Percentiles rank a stretch among this genome's conserved stretches.
Conservation (phyloP, 208 protist genomes). For the Kentomonas sorsogonicus region DNA sequence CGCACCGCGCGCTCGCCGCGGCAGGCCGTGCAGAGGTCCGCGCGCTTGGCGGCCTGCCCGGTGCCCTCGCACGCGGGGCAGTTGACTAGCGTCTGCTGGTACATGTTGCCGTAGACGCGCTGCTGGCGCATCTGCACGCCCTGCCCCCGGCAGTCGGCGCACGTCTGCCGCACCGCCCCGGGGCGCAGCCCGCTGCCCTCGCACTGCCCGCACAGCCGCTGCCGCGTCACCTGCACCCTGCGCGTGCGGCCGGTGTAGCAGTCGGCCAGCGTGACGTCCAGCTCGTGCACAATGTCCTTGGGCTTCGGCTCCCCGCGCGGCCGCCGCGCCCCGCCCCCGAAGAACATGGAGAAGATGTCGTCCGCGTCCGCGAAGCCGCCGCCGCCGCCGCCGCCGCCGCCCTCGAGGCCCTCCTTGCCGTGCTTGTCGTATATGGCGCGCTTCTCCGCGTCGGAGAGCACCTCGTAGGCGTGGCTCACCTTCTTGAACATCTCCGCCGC, state of each 20-base stretch:
- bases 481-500: constrained; percentile 89
- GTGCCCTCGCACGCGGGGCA: constrained; percentile 91
- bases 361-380: constrained; percentile 53
- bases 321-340: constrained; percentile 57
- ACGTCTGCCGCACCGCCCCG: constrained; percentile 53
- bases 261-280: constrained; percentile 94
- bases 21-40: constrained; percentile 92
- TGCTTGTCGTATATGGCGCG: constrained; percentile 95
- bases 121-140: constrained; percentile 85
- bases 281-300: constrained; percentile 90
- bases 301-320: constrained; percentile 82
- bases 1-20: constrained; percentile 85
- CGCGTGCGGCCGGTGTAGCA: constrained; percentile 94
- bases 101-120: constrained; percentile 93
- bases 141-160: constrained; percentile 85
- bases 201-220: constrained; percentile 71
- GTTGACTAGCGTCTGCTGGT: constrained; percentile 83
- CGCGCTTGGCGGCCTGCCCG: constrained; percentile 59
- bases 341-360: constrained; percentile 88
- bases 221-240: constrained; percentile 86
- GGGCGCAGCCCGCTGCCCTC: constrained; percentile 46
- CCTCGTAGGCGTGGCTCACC: constrained; percentile 96
- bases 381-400: constrained; percentile 51
- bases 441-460: constrained; percentile 95
- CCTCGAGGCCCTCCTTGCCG: constrained; percentile 95